phyloP scores from a whole-genome alignment of 345 rosid species.

The Aethionema arabicum region DNA sequence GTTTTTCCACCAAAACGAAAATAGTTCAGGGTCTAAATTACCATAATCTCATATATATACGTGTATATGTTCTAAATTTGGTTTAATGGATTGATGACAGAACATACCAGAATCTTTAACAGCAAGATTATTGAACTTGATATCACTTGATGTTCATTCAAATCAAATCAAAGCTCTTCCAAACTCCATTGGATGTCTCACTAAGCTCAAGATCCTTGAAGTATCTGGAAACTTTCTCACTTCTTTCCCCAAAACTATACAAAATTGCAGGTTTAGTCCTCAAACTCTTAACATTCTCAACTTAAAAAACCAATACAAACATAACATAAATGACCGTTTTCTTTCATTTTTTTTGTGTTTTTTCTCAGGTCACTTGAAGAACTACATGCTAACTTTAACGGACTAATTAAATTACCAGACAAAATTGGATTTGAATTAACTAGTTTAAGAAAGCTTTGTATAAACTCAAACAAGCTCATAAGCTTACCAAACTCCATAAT shows the following conservation, averaged over 20 bases:
- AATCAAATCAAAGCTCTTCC: conserved; percentile 69
- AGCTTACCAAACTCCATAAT: conserved; percentile 59
- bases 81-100: conserved; percentile 38
- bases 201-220: conserved; percentile 70
- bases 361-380: conserved; percentile 64
- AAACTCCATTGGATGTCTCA: conserved; percentile 74
- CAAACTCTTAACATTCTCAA: not conserved
- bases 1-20: no score
- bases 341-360: conserved; percentile 5
- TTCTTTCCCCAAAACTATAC: conserved; percentile 60
- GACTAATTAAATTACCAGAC: conserved; percentile 60
- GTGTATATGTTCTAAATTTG: not conserved
- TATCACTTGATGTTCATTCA: conserved; percentile 68
- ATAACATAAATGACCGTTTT: not conserved
- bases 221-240: conserved; percentile 68
- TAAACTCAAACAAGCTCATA: conserved; percentile 69
- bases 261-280: conserved; percentile 32
- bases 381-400: conserved; percentile 76
- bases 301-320: not conserved
- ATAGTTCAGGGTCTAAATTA: no score
- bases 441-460: conserved; percentile 57
- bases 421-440: conserved; percentile 56
- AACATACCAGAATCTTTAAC: conserved; percentile 70
- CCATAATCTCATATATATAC: not conserved
- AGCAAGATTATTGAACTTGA: conserved; percentile 69